phyloP scores from a whole-genome alignment of 306 rosid genomes.

The Abrus pulchellus region DNA sequence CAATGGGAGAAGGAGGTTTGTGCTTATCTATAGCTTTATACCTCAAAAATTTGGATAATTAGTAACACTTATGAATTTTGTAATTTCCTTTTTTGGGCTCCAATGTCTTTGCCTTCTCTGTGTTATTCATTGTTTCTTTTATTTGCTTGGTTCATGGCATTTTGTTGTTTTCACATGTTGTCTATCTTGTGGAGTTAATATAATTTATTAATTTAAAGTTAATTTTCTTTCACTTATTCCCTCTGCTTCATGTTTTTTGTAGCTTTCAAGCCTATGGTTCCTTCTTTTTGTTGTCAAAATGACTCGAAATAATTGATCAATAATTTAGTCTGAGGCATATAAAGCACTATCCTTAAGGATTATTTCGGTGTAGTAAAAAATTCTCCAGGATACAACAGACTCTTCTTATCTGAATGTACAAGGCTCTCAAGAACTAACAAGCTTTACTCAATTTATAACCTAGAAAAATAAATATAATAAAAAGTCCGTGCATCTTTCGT shows the following conservation, averaged over 20 bases:
- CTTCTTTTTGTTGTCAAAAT: conserved; percentile 7
- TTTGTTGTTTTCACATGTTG: conserved; percentile 75
- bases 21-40: neutral
- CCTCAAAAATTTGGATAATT: neutral
- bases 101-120: conserved; percentile 64
- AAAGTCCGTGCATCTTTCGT: no score
- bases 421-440: no score
- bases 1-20: conserved; percentile 75
- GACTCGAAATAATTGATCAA: no score
- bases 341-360: no score
- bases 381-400: no score
- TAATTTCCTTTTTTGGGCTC: conserved; percentile 74
- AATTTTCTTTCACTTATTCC: neutral
- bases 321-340: no score
- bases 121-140: conserved; percentile 62
- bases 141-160: conserved; percentile 65
- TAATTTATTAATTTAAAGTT: neutral
- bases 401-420: no score
- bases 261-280: conserved; percentile 69
- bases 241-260: conserved; percentile 37
- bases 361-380: no score
- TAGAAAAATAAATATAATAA: no score
- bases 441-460: no score
- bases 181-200: neutral
- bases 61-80: conserved; percentile 14